A percentile compares a stretch with the other conserved stretches of the same genome.
Evolutionary conservation across 208 protist species (phyloP).

Genomic region (Wallacemonas rigidus): DNA sequence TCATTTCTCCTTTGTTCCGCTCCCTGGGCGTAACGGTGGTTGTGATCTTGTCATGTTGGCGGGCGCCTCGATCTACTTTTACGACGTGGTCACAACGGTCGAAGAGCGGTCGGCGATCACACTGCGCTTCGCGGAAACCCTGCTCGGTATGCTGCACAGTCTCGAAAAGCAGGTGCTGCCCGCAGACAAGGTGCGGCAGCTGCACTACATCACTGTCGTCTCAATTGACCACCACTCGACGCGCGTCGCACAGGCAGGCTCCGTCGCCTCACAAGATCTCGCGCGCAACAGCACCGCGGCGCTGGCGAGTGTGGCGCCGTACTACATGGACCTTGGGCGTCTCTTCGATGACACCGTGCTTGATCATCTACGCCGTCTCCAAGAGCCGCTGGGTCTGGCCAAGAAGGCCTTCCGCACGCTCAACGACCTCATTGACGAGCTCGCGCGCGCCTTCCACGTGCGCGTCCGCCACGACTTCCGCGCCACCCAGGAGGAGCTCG

Average conservation of each 20-base stretch:
- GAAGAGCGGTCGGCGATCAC: slow-evolving; percentile 48
- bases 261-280: slow-evolving; percentile 22
- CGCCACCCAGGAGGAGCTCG: slow-evolving; percentile 68
- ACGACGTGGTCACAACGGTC: slow-evolving; percentile 69
- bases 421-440: slow-evolving; percentile 68
- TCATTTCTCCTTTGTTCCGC: slow-evolving; percentile 66
- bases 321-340: slow-evolving; percentile 73
- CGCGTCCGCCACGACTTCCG: slow-evolving; percentile 75
- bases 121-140: slow-evolving; percentile 70
- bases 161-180: slow-evolving; percentile 68
- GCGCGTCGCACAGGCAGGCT: slow-evolving; percentile 7
- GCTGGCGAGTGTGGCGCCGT: slow-evolving; percentile 42
- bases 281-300: not conserved
- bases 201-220: slow-evolving; percentile 80
- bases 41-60: slow-evolving; percentile 82
- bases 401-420: slow-evolving; percentile 73
- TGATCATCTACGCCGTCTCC: slow-evolving; percentile 61
- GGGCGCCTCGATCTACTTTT: slow-evolving; percentile 64
- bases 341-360: slow-evolving; percentile 78
- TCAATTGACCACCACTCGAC: slow-evolving; percentile 59
- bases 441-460: slow-evolving; percentile 54
- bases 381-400: slow-evolving; percentile 56
- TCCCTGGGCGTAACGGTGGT: slow-evolving; percentile 73
- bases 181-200: slow-evolving; percentile 48
- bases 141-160: slow-evolving; percentile 78